Evolutionary conservation across 1,284 basidiomycete species (phyloP).

Genomic region (Fomitopsis pinicola): DNA sequence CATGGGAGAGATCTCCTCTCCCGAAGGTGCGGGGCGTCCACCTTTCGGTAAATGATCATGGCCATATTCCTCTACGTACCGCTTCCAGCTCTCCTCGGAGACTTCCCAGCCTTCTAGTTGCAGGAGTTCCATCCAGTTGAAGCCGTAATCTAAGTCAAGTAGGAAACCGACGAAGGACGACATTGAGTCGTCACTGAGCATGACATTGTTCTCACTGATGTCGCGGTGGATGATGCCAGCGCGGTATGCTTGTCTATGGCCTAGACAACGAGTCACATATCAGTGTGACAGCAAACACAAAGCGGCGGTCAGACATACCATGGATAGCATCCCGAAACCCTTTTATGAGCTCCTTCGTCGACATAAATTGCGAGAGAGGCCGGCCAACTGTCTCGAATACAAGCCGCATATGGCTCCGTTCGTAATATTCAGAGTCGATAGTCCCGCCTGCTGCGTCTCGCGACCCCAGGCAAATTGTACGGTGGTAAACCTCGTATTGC

Average conservation of each 20-base stretch:
- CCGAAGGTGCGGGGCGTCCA: neutral
- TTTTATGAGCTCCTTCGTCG: slow-evolving; percentile 6
- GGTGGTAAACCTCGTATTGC: no score
- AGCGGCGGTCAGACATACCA: neutral
- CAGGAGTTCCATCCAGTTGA: slow-evolving; percentile 1
- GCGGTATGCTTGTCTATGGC: slow-evolving; percentile 5
- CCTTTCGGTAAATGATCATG: neutral
- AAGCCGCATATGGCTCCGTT: no score
- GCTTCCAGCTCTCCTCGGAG: neutral
- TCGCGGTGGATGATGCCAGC: slow-evolving; percentile 11
- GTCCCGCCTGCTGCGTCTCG: no score
- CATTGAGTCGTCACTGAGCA: slow-evolving; percentile 2
- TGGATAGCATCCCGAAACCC: slow-evolving; percentile 11
- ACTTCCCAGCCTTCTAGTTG: neutral
- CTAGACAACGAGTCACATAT: neutral
- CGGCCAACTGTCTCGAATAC: no score
- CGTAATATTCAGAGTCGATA: no score
- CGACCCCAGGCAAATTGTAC: no score
- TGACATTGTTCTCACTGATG: slow-evolving; percentile 10
- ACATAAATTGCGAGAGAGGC: neutral
- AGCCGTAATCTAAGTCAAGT: slow-evolving; percentile 11
- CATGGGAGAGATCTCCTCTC: neutral
- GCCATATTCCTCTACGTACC: neutral
- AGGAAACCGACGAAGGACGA: slow-evolving; percentile 3
- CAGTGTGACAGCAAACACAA: neutral